These are phyloP conservation scores for Forsythia suspensa DNA, from an alignment of 257 asterid species.

Conservation along the genomic window DNA sequence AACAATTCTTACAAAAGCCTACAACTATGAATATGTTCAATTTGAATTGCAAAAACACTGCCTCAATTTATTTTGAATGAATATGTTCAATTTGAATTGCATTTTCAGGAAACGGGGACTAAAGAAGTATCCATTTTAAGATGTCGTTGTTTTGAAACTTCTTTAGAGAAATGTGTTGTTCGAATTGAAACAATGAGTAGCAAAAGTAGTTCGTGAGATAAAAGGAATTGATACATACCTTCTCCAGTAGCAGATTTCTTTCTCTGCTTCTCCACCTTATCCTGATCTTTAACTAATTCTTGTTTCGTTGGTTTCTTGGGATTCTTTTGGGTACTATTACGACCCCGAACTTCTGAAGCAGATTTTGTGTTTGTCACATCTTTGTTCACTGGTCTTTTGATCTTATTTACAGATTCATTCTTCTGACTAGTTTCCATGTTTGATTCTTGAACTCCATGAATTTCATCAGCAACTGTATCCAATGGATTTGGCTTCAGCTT, in stretches of 20 bases:
- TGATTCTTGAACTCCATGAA: slow-evolving; percentile 34
- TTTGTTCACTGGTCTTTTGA: slow-evolving; percentile 43
- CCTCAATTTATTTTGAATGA: not conserved
- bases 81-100: not conserved
- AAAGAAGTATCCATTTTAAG: not conserved
- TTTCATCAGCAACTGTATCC: slow-evolving; percentile 31
- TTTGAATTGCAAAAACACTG: not conserved
- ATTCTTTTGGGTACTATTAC: slow-evolving; percentile 43
- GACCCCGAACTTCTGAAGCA: slow-evolving; percentile 37
- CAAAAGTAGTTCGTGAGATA: not conserved
- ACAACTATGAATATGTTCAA: not conserved
- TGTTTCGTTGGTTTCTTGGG: slow-evolving; percentile 52
- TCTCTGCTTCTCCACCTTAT: slow-evolving; percentile 53
- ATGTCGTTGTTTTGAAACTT: not conserved
- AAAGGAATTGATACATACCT: slow-evolving; percentile 34
- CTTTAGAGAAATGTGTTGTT: no score
- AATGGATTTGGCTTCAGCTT: slow-evolving; percentile 46
- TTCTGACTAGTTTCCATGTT: slow-evolving; percentile 34
- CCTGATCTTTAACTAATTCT: slow-evolving; percentile 37
- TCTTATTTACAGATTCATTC: slow-evolving; percentile 39
- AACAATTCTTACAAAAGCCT: not conserved
- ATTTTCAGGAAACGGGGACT: not conserved
- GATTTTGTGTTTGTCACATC: slow-evolving; percentile 38
- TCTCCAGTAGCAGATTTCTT: slow-evolving; percentile 49
- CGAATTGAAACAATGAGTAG: not conserved